These are phyloP conservation scores for Sungouiella thailandica DNA, from an alignment of 805 yeast genomes.

Conservation along the genomic window DNA sequence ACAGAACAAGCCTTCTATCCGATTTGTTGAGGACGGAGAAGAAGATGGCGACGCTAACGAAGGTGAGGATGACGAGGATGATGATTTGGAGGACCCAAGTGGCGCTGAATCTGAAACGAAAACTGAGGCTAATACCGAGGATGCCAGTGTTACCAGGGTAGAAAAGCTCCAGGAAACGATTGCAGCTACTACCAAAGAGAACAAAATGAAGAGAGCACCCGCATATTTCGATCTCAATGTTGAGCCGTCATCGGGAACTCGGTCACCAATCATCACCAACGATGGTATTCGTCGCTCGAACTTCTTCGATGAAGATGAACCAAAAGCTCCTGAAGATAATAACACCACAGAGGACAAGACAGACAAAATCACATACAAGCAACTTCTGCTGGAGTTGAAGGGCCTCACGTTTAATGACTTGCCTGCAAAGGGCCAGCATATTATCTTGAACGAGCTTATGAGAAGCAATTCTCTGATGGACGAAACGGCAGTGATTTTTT, in stretches of 20 bases:
- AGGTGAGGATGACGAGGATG: conserved; percentile 8
- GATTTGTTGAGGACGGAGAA: conserved; percentile 44
- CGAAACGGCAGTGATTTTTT: conserved; percentile 67
- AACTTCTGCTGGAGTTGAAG: conserved; percentile 34
- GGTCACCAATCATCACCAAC: conserved; percentile 32
- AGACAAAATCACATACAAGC: conserved; percentile 24
- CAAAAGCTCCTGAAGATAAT: conserved; percentile 8
- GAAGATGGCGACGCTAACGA: conserved; percentile 19
- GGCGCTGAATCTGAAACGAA: conserved; percentile 6
- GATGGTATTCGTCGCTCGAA: conserved; percentile 33
- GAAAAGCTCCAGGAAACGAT: background rate
- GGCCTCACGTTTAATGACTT: conserved; percentile 66
- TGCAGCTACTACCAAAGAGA: background rate
- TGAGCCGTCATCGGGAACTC: conserved; percentile 8
- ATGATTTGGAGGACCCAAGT: conserved; percentile 1
- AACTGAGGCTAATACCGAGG: conserved; percentile 6
- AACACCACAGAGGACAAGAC: background rate
- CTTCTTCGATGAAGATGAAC: conserved; percentile 19
- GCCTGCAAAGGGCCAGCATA: conserved; percentile 89
- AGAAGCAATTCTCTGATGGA: conserved; percentile 45
- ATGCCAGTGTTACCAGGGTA: conserved; percentile 5
- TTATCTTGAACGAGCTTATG: conserved; percentile 87
- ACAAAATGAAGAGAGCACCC: background rate
- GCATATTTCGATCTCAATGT: conserved; percentile 5
- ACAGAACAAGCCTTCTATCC: conserved; percentile 49